Base-by-base conservation (phyloP, 1,284 basidiomycete species). In the Trichosporon ovoides region DNA sequence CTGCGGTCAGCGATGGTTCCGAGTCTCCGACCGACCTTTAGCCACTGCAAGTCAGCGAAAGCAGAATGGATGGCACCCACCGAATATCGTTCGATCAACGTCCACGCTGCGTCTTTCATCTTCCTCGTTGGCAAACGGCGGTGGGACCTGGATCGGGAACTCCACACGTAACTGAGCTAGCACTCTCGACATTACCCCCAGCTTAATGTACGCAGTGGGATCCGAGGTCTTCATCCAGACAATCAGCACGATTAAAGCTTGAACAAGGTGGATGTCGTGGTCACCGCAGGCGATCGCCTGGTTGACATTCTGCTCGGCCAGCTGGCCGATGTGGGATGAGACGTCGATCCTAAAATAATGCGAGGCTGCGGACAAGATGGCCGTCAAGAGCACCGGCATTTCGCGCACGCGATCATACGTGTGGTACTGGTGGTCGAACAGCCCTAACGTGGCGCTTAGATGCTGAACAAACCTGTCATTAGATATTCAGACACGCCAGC, bases 141-240 rank as follows among this genome's bases (percentile, higher is more conserved):
- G 14, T 7, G 34, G n/a, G 0, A n/a, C 10, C 3, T 55, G 35
- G 9, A 46, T 14, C 1, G 56, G 36, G 24, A 54, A 54, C 6
- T 53, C 16, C 22, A 56, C 36, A 14, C 53, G 56, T 2, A 70
- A 58, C 58, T 72, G 64, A 16, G 50, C 58, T 0, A 66, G 62
- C 11, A 66, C 51, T 0, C 70, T 53, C 4, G 66, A 60, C 1
- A 68, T 67, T 22, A 65, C 62, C 3, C 67, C 70, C 11, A 67
- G 50, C 35, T 67, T 67, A 7, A 60, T 52, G 49, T 63, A 69
- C 1, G 57, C 53, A 2, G 66, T 60, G 13, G 57, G 49, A 10
- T 67, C 63, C 10, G 53, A 54, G 0, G 59, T 58, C 9, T 56
- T 34, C 14, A 60, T 60, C 63, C 63, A 67, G 18, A 55, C 56